Base-by-base conservation (phyloP, 768 basidiomycete genomes). In the Termitomyces sp. region DNA sequence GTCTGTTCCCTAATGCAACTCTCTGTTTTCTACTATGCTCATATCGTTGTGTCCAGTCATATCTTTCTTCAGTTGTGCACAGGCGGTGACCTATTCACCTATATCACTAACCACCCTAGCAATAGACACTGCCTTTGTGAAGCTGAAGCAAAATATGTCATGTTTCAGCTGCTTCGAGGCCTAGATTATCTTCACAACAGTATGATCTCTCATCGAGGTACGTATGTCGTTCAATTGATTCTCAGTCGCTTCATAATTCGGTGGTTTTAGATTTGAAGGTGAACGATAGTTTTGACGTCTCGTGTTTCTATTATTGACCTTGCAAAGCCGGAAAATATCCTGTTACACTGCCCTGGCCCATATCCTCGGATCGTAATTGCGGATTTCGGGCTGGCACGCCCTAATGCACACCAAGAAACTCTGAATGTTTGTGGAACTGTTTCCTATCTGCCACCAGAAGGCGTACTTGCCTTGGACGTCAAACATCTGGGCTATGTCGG, bases 401-500 rank as follows among this genome's bases (percentile, higher is more conserved):
- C 84, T 7, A 85, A 84, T 63, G 84, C 90, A 2, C 85, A 86
- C 65, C 86, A 92, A 76, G 86, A 88, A 66, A 93, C 92, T 0
- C 76, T 90, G 65, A 91, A 91, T 62, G 91, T 91, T 44, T 92
- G 88, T 59, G 92, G 92, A n/a, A 93, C 92, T 0, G 83, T 93
- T 20, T 86, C 88, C 1, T 94, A 93, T 69, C 76, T 94, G 16
- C 90, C 91, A 8, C 91, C 91, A 0, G 92, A 94, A 70, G 92
- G 90, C 11, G 82, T 94, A 38, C 76, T 88, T 10, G 91, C 91
- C 7, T 72, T 93, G 43, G 88, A 92, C 63, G 77, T 87, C 62
- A 86, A 86, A 62, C 77, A 89, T 57, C 70, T 89, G 44, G 84
- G 87, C 52, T 92, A 91, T 62, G 70, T 78, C 30, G 81, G 81